Evolutionary conservation across 371 early-diverging fungal species (phyloP).

Genomic region (Circinella minor): DNA sequence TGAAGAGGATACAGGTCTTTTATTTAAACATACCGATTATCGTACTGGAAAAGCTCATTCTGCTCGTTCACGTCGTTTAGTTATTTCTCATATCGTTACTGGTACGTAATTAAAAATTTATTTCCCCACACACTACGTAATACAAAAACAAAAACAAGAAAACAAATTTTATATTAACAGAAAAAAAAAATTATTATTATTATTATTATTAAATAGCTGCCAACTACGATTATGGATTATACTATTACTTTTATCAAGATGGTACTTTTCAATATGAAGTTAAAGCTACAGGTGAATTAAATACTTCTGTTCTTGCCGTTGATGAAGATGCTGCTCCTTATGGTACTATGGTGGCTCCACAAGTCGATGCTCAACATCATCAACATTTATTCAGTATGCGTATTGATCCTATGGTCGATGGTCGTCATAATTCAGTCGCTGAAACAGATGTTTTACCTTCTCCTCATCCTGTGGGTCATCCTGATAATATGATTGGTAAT

Average conservation of each 20-base stretch:
- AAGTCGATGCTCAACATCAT: slow-evolving; percentile 53
- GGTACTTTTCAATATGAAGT: slow-evolving; percentile 56
- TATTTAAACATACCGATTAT: slow-evolving; percentile 57
- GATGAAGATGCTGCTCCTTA: slow-evolving; percentile 44
- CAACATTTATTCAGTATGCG: slow-evolving; percentile 57
- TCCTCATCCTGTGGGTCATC: slow-evolving; percentile 46
- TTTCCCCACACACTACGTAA: no score
- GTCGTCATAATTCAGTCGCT: slow-evolving; percentile 39
- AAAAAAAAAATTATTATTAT: no score
- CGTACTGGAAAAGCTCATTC: slow-evolving; percentile 44
- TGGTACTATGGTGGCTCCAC: slow-evolving; percentile 52
- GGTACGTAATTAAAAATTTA: slow-evolving; percentile 19
- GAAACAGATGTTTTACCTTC: slow-evolving; percentile 36
- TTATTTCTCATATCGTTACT: slow-evolving; percentile 55
- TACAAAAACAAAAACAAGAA: no score
- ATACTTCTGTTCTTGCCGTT: slow-evolving; percentile 50
- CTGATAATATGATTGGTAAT: slow-evolving; percentile 47
- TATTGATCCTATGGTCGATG: slow-evolving; percentile 58
- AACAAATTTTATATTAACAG: background rate
- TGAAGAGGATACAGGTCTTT: slow-evolving; percentile 54
- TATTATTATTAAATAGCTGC: slow-evolving; percentile 27
- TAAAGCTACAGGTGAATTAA: slow-evolving; percentile 56
- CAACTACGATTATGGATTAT: slow-evolving; percentile 57
- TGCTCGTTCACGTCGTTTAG: slow-evolving; percentile 50
- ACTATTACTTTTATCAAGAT: slow-evolving; percentile 56